phyloP scores from a whole-genome alignment of 2,329 filamentous ascomycete genomes.

The Fusarium buharicum region DNA sequence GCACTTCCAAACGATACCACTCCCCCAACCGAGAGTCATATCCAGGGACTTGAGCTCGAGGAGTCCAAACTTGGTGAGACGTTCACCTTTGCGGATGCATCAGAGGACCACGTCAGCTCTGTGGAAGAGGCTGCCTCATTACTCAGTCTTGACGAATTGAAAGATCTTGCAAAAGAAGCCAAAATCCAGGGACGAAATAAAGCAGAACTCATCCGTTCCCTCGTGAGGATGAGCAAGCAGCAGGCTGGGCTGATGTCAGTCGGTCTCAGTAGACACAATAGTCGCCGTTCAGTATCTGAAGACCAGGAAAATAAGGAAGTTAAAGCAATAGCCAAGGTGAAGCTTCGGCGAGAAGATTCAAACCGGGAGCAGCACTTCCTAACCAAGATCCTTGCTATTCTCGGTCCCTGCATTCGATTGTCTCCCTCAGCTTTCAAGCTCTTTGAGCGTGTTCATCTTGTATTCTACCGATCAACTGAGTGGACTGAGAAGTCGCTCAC shows the following conservation, averaged over 20 bases:
- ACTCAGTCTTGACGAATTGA: slow-evolving; percentile 88
- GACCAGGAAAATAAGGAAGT: slow-evolving; percentile 51
- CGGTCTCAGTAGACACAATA: slow-evolving; percentile 72
- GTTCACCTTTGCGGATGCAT: slow-evolving; percentile 85
- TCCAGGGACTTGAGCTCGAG: slow-evolving; percentile 53
- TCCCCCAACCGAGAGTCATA: slow-evolving; percentile 21
- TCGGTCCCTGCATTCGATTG: slow-evolving; percentile 86
- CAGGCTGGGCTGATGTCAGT: slow-evolving; percentile 80
- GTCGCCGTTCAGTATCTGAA: slow-evolving; percentile 63
- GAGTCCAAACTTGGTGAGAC: slow-evolving; percentile 59
- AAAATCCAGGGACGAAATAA: slow-evolving; percentile 92
- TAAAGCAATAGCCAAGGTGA: slow-evolving; percentile 10
- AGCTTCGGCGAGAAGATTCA: slow-evolving; percentile 50
- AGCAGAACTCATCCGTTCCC: slow-evolving; percentile 76
- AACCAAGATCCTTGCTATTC: slow-evolving; percentile 78
- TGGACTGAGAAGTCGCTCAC: slow-evolving; percentile 98
- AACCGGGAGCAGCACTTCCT: slow-evolving; percentile 81
- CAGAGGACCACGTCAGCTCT: slow-evolving; percentile 76
- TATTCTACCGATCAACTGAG: slow-evolving; percentile 95
- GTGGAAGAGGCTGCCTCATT: slow-evolving; percentile 86
- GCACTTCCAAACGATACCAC: slow-evolving; percentile 59
- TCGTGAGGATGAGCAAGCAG: slow-evolving; percentile 77
- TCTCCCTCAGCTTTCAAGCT: slow-evolving; percentile 77
- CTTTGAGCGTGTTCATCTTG: slow-evolving; percentile 93
- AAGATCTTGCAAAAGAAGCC: slow-evolving; percentile 82